Percentiles rank a stretch among this genome's conserved stretches.
These are phyloP conservation scores for Corchorus olitorius DNA, from an alignment of 345 rosid species.

Conservation along the genomic window DNA sequence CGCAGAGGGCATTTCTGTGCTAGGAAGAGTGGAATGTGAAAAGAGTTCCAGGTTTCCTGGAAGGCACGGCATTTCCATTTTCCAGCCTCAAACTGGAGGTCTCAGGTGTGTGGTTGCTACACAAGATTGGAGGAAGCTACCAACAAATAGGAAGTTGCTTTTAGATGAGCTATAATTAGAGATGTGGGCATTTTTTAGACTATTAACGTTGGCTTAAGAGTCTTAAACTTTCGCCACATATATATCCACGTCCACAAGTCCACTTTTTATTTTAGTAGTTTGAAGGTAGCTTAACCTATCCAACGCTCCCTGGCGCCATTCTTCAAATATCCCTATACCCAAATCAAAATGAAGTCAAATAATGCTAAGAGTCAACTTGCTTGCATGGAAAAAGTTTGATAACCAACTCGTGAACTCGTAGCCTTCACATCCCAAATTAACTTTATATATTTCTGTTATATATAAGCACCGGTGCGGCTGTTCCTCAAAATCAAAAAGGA, in stretches of 20 bases:
- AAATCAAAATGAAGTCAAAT: not conserved
- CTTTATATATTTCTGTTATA: not conserved
- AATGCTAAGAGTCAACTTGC: not conserved
- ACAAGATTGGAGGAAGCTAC: too few species aligned
- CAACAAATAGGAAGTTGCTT: too few species aligned
- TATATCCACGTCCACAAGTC: not conserved
- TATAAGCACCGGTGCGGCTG: too few species aligned
- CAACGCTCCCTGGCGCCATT: slow-evolving; percentile 14
- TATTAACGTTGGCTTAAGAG: not conserved
- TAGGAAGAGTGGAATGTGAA: too few species aligned
- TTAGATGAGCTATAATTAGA: too few species aligned
- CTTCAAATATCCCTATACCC: not conserved
- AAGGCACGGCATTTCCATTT: too few species aligned
- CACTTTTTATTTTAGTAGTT: slow-evolving; percentile 3
- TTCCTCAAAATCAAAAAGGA: too few species aligned
- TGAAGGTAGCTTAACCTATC: slow-evolving; percentile 11
- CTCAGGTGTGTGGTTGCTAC: too few species aligned
- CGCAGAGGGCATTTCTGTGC: too few species aligned
- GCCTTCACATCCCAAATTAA: not conserved
- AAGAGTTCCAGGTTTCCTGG: too few species aligned
- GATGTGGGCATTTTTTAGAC: too few species aligned
- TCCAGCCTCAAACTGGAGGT: too few species aligned
- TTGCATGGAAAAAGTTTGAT: slow-evolving; percentile 12
- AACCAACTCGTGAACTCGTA: not conserved
- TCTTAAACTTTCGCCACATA: not conserved